phyloP scores from a whole-genome alignment of 345 rosid species.

The Gossypium longicalyx region DNA sequence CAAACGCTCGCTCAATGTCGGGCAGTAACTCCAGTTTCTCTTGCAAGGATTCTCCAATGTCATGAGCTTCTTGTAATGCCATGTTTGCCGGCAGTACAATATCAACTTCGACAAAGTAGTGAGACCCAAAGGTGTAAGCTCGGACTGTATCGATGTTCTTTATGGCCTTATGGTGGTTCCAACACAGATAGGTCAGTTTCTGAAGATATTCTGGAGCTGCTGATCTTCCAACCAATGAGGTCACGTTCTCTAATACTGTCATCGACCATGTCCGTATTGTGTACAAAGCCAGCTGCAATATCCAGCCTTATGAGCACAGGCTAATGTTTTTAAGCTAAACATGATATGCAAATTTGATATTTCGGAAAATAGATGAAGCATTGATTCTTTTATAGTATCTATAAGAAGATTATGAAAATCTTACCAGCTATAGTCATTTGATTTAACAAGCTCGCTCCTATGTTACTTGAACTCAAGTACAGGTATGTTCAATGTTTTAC shows the following conservation, averaged over 20 bases:
- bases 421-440: neutral
- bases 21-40: constrained; percentile 87
- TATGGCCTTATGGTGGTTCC: constrained; percentile 91
- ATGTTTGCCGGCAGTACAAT: constrained; percentile 81
- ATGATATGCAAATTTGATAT: no score
- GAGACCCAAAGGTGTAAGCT: constrained; percentile 96
- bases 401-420: neutral
- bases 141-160: constrained; percentile 91
- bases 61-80: constrained; percentile 93
- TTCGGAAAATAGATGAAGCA: neutral
- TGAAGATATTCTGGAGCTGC: constrained; percentile 87
- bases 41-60: constrained; percentile 85
- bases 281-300: constrained; percentile 80
- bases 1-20: constrained; percentile 93
- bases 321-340: neutral
- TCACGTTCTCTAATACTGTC: constrained; percentile 91
- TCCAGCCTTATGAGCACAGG: neutral
- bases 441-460: no score
- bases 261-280: constrained; percentile 97
- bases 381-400: neutral
- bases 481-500: no score
- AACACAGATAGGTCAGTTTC: constrained; percentile 89
- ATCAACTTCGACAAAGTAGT: constrained; percentile 97
- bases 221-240: constrained; percentile 81
- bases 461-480: no score